These are phyloP conservation scores for Paracorniculantispora psalliotae DNA, from an alignment of 2,329 filamentous ascomycete genomes.

Conservation along the genomic window DNA sequence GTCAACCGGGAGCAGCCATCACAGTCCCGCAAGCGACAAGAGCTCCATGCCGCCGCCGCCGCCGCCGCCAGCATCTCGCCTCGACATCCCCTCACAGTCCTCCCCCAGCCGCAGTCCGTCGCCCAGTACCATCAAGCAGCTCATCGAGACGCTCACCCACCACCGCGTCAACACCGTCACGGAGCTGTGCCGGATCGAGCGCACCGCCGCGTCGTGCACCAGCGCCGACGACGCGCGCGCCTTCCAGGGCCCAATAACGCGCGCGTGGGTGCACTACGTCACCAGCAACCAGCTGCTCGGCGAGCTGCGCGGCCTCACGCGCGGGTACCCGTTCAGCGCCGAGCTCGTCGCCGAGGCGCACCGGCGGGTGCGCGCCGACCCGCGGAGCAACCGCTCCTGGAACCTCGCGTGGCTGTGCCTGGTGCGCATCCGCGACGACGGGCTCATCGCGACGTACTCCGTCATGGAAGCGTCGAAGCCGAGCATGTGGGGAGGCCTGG, in stretches of 20 bases:
- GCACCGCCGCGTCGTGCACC: slow-evolving; percentile 54
- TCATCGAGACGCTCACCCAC: slow-evolving; percentile 58
- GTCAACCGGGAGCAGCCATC: slow-evolving; percentile 12
- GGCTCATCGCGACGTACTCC: slow-evolving; percentile 58
- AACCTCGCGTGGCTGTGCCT: slow-evolving; percentile 71
- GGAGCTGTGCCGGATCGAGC: slow-evolving; percentile 67
- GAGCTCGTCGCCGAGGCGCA: slow-evolving; percentile 63
- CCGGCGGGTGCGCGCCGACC: slow-evolving; percentile 57
- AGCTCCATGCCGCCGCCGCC: not conserved
- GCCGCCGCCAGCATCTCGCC: not conserved
- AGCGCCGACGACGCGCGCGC: slow-evolving; percentile 54
- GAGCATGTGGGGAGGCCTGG: slow-evolving; percentile 64
- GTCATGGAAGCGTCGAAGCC: slow-evolving; percentile 55
- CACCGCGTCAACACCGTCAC: slow-evolving; percentile 70
- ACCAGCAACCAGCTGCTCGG: slow-evolving; percentile 63
- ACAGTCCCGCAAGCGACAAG: slow-evolving; percentile 15
- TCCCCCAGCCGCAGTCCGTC: not conserved
- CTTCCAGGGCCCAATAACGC: slow-evolving; percentile 60
- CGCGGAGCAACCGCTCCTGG: slow-evolving; percentile 65
- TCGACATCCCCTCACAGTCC: not conserved
- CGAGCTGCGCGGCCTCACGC: slow-evolving; percentile 64
- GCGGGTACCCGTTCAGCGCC: slow-evolving; percentile 62
- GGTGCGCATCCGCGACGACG: slow-evolving; percentile 58
- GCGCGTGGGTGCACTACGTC: slow-evolving; percentile 68
- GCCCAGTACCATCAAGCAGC: slow-evolving; percentile 31